Evolutionary conservation across 148 eudicot genomes (phyloP).

Genomic region (Rhododendron ovatum): DNA sequence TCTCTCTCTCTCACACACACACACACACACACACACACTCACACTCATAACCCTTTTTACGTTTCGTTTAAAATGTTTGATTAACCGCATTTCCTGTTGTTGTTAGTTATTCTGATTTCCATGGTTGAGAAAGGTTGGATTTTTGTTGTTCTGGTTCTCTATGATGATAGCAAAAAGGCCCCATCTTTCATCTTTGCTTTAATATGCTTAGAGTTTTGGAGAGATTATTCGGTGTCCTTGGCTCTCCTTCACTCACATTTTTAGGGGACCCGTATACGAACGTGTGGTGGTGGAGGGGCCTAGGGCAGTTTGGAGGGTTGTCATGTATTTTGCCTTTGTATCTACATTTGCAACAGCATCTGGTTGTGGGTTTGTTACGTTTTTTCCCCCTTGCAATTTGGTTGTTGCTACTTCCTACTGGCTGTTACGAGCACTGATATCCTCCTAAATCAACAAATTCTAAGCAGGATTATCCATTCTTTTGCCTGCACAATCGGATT

Average conservation of each 20-base stretch:
- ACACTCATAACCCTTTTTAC: background rate
- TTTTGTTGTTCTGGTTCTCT: background rate
- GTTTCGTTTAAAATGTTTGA: background rate
- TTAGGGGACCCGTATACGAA: background rate
- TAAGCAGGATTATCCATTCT: background rate
- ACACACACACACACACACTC: background rate
- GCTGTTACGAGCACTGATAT: background rate
- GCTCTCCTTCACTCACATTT: background rate
- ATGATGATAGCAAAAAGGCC: background rate
- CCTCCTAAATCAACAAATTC: background rate
- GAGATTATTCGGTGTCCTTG: background rate
- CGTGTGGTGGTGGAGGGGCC: background rate
- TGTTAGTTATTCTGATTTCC: background rate
- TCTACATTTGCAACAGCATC: constrained; percentile 2
- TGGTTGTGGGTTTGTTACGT: background rate
- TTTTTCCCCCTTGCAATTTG: background rate
- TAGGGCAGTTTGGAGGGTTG: background rate
- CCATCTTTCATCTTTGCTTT: background rate
- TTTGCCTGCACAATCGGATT: background rate
- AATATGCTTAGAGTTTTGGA: background rate
- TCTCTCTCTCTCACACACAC: no score
- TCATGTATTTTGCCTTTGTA: background rate
- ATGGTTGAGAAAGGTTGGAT: background rate
- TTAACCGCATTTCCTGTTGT: background rate
- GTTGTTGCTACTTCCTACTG: background rate